Evolutionary conservation across 2,329 filamentous ascomycete species (phyloP).

Genomic region (Pestalotiopsis sp.): DNA sequence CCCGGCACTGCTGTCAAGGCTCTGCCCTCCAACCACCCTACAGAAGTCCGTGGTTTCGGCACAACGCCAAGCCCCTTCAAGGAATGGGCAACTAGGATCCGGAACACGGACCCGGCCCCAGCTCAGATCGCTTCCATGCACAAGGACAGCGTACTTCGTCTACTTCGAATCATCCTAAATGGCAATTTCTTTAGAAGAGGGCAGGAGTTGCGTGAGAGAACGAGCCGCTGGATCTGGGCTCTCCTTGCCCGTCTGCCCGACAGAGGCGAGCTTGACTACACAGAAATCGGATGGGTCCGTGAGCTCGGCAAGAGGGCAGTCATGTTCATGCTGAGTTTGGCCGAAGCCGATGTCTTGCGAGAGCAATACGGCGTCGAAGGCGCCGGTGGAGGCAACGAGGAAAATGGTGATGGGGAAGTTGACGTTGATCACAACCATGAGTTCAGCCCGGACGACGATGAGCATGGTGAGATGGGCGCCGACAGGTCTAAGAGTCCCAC

Average conservation of each 20-base stretch:
- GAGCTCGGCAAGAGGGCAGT: slow-evolving; percentile 80
- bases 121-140: slow-evolving; percentile 66
- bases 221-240: slow-evolving; percentile 85
- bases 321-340: slow-evolving; percentile 56
- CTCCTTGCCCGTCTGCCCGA: slow-evolving; percentile 76
- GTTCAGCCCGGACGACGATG: not conserved
- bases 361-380: slow-evolving; percentile 41
- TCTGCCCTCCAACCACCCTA: slow-evolving; percentile 56
- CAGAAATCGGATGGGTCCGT: slow-evolving; percentile 75
- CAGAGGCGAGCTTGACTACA: slow-evolving; percentile 72
- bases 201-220: slow-evolving; percentile 62
- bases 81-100: slow-evolving; percentile 56
- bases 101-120: slow-evolving; percentile 57
- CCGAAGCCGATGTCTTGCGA: slow-evolving; percentile 52
- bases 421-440: not conserved
- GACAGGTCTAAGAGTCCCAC: not conserved
- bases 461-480: not conserved
- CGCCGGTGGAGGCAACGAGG: slow-evolving; percentile 32
- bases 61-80: slow-evolving; percentile 50
- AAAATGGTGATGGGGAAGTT: not conserved
- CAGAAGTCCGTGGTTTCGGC: slow-evolving; percentile 57
- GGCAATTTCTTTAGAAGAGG: slow-evolving; percentile 65
- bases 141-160: slow-evolving; percentile 65
- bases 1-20: slow-evolving; percentile 53
- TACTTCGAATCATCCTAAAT: slow-evolving; percentile 68